A percentile compares a stretch with the other conserved stretches of the same genome.
phyloP scores from a whole-genome alignment of 1,139 yeast species.

The Kurtzmaniella quercitrusa region DNA sequence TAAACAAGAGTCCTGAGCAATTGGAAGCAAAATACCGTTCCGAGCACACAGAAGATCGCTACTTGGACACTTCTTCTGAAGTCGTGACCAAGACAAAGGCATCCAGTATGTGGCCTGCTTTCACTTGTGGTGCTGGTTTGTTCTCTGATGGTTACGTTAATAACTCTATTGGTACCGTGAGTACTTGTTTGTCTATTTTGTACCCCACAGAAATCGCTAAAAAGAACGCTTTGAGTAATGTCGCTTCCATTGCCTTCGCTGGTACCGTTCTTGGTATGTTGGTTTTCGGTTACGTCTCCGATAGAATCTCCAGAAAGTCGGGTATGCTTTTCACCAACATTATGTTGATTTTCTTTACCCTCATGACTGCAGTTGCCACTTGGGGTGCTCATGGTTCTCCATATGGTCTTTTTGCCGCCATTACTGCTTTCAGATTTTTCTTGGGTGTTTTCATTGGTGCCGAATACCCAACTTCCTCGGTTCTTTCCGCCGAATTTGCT shows the following conservation, averaged over 20 bases:
- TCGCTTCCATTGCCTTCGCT: slow-evolving; percentile 72
- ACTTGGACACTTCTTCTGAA: slow-evolving; percentile 16
- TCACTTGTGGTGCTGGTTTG: slow-evolving; percentile 84
- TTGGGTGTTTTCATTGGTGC: slow-evolving; percentile 65
- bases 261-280: slow-evolving; percentile 78
- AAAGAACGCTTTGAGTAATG: slow-evolving; percentile 62
- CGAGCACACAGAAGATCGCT: slow-evolving; percentile 17
- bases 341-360: slow-evolving; percentile 61
- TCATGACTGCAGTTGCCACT: slow-evolving; percentile 62
- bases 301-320: slow-evolving; percentile 60
- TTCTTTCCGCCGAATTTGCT: slow-evolving; percentile 81
- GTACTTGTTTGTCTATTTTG: slow-evolving; percentile 52
- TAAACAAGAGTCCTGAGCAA: slow-evolving; percentile 4
- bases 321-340: slow-evolving; percentile 68
- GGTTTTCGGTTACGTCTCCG: slow-evolving; percentile 64
- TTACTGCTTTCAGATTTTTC: slow-evolving; percentile 72
- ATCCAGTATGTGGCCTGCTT: slow-evolving; percentile 61
- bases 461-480: slow-evolving; percentile 81
- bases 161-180: slow-evolving; percentile 66
- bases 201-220: slow-evolving; percentile 55
- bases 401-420: slow-evolving; percentile 64
- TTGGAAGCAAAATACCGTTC: slow-evolving; percentile 10
- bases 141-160: slow-evolving; percentile 80
- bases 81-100: slow-evolving; percentile 18
- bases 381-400: slow-evolving; percentile 63